phyloP scores from a whole-genome alignment of 805 yeast species.

The Danielozyma ontarioensis region DNA sequence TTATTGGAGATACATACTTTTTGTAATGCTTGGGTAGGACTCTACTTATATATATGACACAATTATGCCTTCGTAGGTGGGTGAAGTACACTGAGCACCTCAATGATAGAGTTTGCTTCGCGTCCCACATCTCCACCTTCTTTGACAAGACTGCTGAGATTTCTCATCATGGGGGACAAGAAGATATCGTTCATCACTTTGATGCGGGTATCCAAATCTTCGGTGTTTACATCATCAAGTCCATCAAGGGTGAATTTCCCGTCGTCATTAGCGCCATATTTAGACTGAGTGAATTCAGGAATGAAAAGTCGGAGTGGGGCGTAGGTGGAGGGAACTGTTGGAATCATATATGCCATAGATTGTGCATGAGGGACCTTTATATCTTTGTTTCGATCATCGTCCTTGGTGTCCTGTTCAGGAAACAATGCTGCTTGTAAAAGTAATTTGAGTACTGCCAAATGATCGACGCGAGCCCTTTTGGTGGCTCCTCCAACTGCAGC shows the following conservation, averaged over 20 bases:
- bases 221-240: slow-evolving; percentile 47
- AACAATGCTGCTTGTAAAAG: slow-evolving; percentile 44
- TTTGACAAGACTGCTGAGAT: slow-evolving; percentile 46
- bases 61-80: too few relatives aligned
- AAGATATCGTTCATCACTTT: slow-evolving; percentile 52
- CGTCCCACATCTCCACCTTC: slow-evolving; percentile 76
- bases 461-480: slow-evolving; percentile 34
- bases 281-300: slow-evolving; percentile 23
- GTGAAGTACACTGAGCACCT: too few relatives aligned
- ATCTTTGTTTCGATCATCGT: slow-evolving; percentile 10
- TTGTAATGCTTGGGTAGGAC: too few relatives aligned
- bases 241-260: slow-evolving; percentile 27
- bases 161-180: slow-evolving; percentile 41
- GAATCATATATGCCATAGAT: slow-evolving; percentile 48
- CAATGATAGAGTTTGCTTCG: slow-evolving; percentile 31
- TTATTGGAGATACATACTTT: slow-evolving; percentile 44
- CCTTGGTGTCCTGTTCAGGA: neutral
- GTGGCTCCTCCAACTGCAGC: slow-evolving; percentile 27
- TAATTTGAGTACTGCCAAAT: slow-evolving; percentile 36
- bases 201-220: slow-evolving; percentile 55
- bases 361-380: slow-evolving; percentile 36
- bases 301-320: slow-evolving; percentile 57
- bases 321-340: slow-evolving; percentile 53
- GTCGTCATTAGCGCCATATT: slow-evolving; percentile 12
- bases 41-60: too few relatives aligned